Conservation (phyloP, 1,284 basidiomycete genomes). For the Xerocomus amazonicus region DNA sequence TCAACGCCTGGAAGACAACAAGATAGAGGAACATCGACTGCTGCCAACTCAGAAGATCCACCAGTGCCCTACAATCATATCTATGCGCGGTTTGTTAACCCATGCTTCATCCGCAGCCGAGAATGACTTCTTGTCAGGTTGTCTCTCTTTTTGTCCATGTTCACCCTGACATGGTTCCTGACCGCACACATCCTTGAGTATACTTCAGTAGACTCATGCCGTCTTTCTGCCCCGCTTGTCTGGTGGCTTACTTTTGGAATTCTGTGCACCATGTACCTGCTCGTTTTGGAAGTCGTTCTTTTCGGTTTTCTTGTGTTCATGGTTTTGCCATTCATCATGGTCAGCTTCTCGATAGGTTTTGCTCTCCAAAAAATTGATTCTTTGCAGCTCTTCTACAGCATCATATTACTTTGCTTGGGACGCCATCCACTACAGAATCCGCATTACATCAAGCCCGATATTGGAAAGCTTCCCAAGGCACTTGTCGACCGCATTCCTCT, state of each 20-base stretch:
- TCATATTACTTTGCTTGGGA: slow-evolving; percentile 70
- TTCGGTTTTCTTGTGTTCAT: slow-evolving; percentile 73
- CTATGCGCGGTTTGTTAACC: slow-evolving; percentile 38
- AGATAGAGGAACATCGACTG: slow-evolving; percentile 21
- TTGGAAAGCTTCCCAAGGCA: slow-evolving; percentile 65
- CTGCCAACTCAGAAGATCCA: slow-evolving; percentile 25
- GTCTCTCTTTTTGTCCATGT: slow-evolving; percentile 58
- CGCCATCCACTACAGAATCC: slow-evolving; percentile 72
- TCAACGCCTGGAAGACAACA: slow-evolving; percentile 24
- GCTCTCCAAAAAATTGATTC: slow-evolving; percentile 5
- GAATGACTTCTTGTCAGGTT: slow-evolving; percentile 38
- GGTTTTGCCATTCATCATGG: slow-evolving; percentile 70
- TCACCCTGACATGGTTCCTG: slow-evolving; percentile 76
- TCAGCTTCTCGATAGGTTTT: slow-evolving; percentile 37
- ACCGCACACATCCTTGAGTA: slow-evolving; percentile 75
- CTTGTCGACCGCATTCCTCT: slow-evolving; percentile 75
- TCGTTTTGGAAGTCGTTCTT: slow-evolving; percentile 67
- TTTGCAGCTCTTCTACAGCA: slow-evolving; percentile 66
- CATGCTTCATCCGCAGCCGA: background rate
- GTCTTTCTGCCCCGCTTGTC: slow-evolving; percentile 65
- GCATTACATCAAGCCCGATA: slow-evolving; percentile 67
- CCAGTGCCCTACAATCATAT: slow-evolving; percentile 32
- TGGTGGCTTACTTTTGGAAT: slow-evolving; percentile 82
- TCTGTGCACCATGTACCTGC: slow-evolving; percentile 73
- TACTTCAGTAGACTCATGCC: slow-evolving; percentile 67